A percentile compares a stretch with the other conserved stretches of the same genome.
Conservation (phyloP, 805 yeast species). For the Saccharomycopsis amapae region DNA sequence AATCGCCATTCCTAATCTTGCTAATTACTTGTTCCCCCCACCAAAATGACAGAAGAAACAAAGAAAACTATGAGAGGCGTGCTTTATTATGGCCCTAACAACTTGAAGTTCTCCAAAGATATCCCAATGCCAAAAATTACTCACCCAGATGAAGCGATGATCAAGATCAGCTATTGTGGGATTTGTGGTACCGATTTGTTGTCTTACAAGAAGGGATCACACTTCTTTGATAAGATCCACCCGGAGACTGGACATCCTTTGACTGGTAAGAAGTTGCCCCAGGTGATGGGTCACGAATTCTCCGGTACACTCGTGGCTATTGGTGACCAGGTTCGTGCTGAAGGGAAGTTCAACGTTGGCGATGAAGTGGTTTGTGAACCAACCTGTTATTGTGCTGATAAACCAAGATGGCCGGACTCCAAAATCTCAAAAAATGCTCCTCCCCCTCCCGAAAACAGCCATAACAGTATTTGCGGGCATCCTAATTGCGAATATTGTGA, state of each 20-base stretch:
- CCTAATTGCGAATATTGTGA: conserved; percentile 29
- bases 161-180: conserved; percentile 46
- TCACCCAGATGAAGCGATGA: conserved; percentile 34
- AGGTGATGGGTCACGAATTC: conserved; percentile 52
- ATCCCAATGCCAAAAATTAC: conserved; percentile 27
- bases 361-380: conserved; percentile 52
- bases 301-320: conserved; percentile 39
- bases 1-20: background rate
- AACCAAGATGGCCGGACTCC: conserved; percentile 27
- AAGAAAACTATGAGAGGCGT: conserved; percentile 33
- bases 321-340: conserved; percentile 39
- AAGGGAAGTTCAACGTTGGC: conserved; percentile 38
- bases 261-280: conserved; percentile 37
- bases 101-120: conserved; percentile 30
- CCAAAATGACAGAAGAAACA: background rate
- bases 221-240: conserved; percentile 38
- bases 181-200: conserved; percentile 61
- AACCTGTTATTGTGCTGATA: conserved; percentile 38
- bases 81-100: conserved; percentile 34
- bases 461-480: conserved; percentile 21
- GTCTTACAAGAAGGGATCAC: conserved; percentile 51
- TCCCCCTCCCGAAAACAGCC: no score
- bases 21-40: background rate
- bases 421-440: no score
- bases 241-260: conserved; percentile 30